Evolutionary conservation across 139 green algal genomes (phyloP).

Genomic region (Haematococcus lacustris): DNA sequence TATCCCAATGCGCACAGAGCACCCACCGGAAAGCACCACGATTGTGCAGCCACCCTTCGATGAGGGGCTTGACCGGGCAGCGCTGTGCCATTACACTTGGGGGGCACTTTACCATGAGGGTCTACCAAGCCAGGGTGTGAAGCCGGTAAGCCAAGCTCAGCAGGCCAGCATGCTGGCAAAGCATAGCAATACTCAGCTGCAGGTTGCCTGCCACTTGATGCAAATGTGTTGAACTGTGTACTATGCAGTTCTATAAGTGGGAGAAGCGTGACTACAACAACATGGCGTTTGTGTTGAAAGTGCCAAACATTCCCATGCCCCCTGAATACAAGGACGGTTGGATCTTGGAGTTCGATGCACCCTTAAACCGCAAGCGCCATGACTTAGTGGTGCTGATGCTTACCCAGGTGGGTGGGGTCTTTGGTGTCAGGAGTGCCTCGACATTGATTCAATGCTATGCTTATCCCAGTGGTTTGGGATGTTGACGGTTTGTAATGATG

Average conservation of each 20-base stretch:
- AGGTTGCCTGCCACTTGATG: no score
- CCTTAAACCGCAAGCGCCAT: conserved; percentile 38
- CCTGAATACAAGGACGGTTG: conserved; percentile 10
- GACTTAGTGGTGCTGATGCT: conserved; percentile 12
- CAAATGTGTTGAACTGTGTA: no score
- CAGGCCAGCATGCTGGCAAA: no score
- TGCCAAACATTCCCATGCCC: conserved; percentile 23
- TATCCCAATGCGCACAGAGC: conserved; percentile 30
- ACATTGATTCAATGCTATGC: background rate
- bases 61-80: conserved; percentile 43
- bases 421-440: background rate
- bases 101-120: conserved; percentile 34
- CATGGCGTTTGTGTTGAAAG: conserved; percentile 17
- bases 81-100: conserved; percentile 89
- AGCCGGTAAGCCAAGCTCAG: conserved; percentile 5
- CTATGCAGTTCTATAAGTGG: conserved; percentile 19
- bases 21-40: conserved; percentile 43
- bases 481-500: background rate
- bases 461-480: background rate
- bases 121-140: background rate
- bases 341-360: conserved; percentile 29
- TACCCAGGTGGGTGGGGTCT: background rate
- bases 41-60: conserved; percentile 65
- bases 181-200: no score
- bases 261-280: conserved; percentile 35